Base-by-base conservation (phyloP, 1,284 basidiomycete species). In the Cryptococcus depauperatus region DNA sequence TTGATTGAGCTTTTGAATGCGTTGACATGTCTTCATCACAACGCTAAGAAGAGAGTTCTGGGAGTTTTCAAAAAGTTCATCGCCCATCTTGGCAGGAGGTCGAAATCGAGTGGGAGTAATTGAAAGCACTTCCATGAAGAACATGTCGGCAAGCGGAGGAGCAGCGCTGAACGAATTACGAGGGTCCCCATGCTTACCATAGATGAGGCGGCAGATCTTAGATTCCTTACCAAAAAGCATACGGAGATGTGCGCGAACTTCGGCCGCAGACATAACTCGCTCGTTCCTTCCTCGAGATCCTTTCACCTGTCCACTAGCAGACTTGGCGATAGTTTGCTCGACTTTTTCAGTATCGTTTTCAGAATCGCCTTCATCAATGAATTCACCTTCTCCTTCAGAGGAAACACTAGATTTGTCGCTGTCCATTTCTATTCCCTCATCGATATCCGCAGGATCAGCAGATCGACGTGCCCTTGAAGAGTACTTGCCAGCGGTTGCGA, bases 21-120 rank as follows among this genome's bases (percentile, higher is more conserved):
- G 79, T 61, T 87, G 85, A 5, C 84, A 84, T 2, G 88, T 90
- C 27, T 78, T 78, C 47, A 99, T 76, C 33, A 96, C 80, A 59
- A 80, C 84, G 27, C 85, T 77, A 39, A 99, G 75, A n/a, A 97
- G 79, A 61, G 91, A 85, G 69, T 98, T 99, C 62, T 98, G 93
- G 1, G 91, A 81, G 70, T 97, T 92, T 66, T 99, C 95, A 63
- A 97, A 96, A 1, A 93, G 76, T 51, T 81, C 83, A 54, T 95
- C 95, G 43, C 84, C 88, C 84, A 98, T 82, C 62, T 83, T 85
- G 13, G 88, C 81, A 2, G 95, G 86, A 1, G 95, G 95, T 35
- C 95, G 82, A 76, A 97, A 99, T 35, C 93, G 85, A 7, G 90
- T 95, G 19, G 95, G 95, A 19, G 92, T 80, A 28, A 98, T 85